Percentiles rank a stretch among this genome's conserved stretches.
These are phyloP conservation scores for Mercurialis annua DNA, from an alignment of 345 rosid genomes.

Conservation along the genomic window DNA sequence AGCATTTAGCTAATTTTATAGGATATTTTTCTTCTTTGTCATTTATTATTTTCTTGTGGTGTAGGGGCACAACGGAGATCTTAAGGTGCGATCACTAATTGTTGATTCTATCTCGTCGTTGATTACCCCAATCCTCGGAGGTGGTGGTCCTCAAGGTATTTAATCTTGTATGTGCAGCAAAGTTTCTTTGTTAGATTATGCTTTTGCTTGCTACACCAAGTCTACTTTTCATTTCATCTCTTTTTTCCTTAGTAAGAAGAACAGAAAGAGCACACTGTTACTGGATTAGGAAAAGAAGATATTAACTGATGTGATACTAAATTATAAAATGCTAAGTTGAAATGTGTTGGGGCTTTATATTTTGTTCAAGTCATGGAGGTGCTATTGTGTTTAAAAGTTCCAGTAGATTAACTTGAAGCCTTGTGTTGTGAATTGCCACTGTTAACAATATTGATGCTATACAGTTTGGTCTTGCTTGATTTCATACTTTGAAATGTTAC, in stretches of 20 bases:
- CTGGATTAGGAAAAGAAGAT: background rate
- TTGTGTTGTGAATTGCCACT: background rate
- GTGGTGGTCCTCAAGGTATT: constrained; percentile 65
- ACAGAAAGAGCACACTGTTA: background rate
- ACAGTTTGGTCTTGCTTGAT: background rate
- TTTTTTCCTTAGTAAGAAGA: background rate
- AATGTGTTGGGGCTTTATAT: background rate
- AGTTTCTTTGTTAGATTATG: constrained; percentile 14
- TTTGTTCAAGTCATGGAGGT: background rate
- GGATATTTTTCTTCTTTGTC: constrained; percentile 4
- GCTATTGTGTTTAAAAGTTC: background rate
- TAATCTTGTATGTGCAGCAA: constrained; percentile 11
- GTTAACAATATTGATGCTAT: background rate
- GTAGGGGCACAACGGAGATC: constrained; percentile 37
- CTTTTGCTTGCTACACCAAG: too few relatives aligned
- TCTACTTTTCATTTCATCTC: too few relatives aligned
- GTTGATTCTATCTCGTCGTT: constrained; percentile 80
- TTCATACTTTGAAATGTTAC: background rate
- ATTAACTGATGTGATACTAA: background rate
- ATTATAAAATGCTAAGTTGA: background rate
- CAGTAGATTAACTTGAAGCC: background rate
- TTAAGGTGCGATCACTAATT: constrained; percentile 42
- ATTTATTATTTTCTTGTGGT: constrained; percentile 14
- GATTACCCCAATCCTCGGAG: constrained; percentile 71
- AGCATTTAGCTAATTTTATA: constrained; percentile 11